Evolutionary conservation across 768 basidiomycete species (phyloP).

Genomic region (Podaxis sp.): DNA sequence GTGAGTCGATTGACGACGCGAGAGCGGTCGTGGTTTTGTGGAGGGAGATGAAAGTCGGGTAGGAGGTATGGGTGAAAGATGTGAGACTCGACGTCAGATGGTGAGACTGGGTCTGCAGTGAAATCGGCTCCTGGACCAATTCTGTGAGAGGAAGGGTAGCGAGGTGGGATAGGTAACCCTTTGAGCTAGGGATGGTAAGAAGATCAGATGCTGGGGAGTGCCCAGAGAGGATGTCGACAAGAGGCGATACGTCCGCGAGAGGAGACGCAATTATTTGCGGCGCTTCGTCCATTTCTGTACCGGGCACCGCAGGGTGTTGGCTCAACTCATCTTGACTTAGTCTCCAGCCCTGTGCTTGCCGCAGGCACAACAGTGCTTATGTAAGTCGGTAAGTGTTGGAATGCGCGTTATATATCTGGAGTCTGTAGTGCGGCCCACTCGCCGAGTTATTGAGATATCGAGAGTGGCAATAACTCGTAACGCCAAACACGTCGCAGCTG

Average conservation of each 20-base stretch:
- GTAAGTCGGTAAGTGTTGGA: no score
- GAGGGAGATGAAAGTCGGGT: slow-evolving; percentile 88
- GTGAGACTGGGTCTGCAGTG: slow-evolving; percentile 80
- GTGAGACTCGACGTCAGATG: slow-evolving; percentile 89
- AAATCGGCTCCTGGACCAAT: slow-evolving; percentile 70
- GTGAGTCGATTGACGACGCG: slow-evolving; percentile 65
- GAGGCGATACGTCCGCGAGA: slow-evolving; percentile 28
- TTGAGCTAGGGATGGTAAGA: slow-evolving; percentile 28
- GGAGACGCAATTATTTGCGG: slow-evolving; percentile 23
- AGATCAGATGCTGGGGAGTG: slow-evolving; percentile 20
- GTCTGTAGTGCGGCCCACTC: no score
- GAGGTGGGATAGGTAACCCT: slow-evolving; percentile 63
- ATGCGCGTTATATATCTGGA: no score
- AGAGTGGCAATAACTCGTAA: no score
- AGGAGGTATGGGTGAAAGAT: slow-evolving; percentile 86
- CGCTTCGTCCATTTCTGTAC: slow-evolving; percentile 10
- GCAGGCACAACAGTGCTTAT: no score
- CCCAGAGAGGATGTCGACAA: slow-evolving; percentile 31
- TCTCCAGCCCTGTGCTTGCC: no score
- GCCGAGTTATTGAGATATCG: no score
- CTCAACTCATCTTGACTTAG: no score
- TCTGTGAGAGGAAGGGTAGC: slow-evolving; percentile 63
- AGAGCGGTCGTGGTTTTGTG: slow-evolving; percentile 78
- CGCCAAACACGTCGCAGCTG: no score
- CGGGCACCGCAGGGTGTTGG: no score